Base-by-base conservation (phyloP, 306 rosid genomes). In the Dryas drummondii region DNA sequence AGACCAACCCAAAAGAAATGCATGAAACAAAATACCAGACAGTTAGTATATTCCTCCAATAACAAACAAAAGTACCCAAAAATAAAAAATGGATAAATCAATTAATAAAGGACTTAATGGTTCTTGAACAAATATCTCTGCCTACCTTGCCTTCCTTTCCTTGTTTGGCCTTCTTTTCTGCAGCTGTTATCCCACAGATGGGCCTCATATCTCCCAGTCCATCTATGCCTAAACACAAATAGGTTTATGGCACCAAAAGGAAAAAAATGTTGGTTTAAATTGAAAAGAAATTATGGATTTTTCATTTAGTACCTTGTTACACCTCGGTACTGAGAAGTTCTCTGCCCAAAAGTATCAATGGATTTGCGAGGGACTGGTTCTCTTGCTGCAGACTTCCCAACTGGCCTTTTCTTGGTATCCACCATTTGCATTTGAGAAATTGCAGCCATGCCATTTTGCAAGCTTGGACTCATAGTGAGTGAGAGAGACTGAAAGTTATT, bases 181-280 rank as follows among this genome's bases (percentile, higher is more conserved):
- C 97, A 94, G 76, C 99, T 94, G 77, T 94, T 94, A 77, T 94
- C 99, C 99, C 99, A 94, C 79, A 94, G 83, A 87, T 94, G 99
- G 48, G 99, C 99, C 69, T 94, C 98, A 80, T 94, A 94, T 85
- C 99, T 92, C 77, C 99, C 99, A 8, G 99, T 94, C 99, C 99
- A 94, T 78, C 99, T 88, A 90, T 92, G 98, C 87, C 99, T 94
- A 85, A 47, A n/a, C 37, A 50, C 65, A 82, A 5, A 45, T 19
- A 74, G 15, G 40, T 63, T 64, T 26, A 48, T 3, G 27, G 13
- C 51, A 65, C 42, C 42, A 4, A 12, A 46, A 53, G 49, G 66
- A 22, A 14, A 62, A 16, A 13, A 9, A 27, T 27, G 37, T 27
- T 27, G 37, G 41, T 2, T 27, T 8, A 5, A 6, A n/a, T 44